Conservation (phyloP, 306 rosid genomes). For the Spatholobus suberectus region DNA sequence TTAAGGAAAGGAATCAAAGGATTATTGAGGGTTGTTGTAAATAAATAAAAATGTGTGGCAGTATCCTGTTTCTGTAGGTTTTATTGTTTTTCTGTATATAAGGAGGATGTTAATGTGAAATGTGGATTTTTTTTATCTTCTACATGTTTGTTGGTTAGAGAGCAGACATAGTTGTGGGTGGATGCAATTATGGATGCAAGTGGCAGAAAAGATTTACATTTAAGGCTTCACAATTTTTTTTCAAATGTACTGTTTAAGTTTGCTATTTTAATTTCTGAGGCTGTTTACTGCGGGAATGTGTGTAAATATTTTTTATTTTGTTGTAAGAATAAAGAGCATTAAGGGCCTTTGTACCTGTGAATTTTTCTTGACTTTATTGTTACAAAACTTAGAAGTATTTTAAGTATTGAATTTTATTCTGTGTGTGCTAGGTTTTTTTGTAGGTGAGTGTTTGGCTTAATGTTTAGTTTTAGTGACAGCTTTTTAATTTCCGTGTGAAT, state of each 20-base stretch:
- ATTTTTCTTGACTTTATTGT: too few species aligned
- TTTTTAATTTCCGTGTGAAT: neutral
- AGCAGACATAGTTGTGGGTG: neutral
- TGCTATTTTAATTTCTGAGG: neutral
- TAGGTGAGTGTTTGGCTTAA: too few species aligned
- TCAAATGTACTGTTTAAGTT: neutral
- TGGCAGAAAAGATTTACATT: neutral
- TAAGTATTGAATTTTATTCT: too few species aligned
- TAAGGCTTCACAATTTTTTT: neutral
- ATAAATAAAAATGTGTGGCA: neutral
- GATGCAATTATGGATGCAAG: neutral
- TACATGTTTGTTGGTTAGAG: neutral
- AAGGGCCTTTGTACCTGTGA: too few species aligned
- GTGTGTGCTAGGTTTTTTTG: too few species aligned
- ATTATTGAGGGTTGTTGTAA: neutral
- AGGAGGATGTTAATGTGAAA: neutral
- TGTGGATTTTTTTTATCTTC: neutral
- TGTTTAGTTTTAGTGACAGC: too few species aligned
- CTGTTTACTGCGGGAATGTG: conserved; percentile 1
- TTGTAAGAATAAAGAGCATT: neutral
- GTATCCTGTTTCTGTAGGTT: neutral
- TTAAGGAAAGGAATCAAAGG: neutral
- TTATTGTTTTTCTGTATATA: neutral
- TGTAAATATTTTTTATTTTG: neutral
- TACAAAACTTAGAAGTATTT: too few species aligned